Evolutionary conservation across 1,284 basidiomycete species (phyloP).

Genomic region (Fomitiporia mediterranea): DNA sequence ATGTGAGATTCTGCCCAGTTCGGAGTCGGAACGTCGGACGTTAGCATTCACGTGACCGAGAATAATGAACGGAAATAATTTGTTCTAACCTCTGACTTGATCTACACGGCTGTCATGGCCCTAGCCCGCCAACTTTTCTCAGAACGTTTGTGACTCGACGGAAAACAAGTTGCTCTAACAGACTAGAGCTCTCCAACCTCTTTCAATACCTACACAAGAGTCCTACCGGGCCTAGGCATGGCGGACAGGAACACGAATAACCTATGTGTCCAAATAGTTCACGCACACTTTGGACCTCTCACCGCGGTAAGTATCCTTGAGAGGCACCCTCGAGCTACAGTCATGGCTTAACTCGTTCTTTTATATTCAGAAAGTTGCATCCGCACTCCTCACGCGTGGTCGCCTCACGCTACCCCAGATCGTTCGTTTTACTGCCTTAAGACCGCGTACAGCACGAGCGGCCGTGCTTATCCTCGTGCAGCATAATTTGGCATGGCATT

Average conservation of each 20-base stretch:
- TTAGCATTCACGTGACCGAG: too few relatives aligned
- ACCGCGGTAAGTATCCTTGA: slow-evolving; percentile 71
- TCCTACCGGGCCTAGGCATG: slow-evolving; percentile 38
- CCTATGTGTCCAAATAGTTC: slow-evolving; percentile 72
- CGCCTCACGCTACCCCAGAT: slow-evolving; percentile 72
- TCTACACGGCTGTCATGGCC: too few relatives aligned
- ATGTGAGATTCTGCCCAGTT: too few relatives aligned
- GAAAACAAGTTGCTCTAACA: too few relatives aligned
- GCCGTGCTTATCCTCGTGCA: slow-evolving; percentile 83
- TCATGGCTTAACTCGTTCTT: neutral
- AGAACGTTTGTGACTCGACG: too few relatives aligned
- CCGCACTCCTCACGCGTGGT: slow-evolving; percentile 81
- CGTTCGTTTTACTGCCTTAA: slow-evolving; percentile 62
- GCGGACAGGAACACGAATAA: slow-evolving; percentile 65
- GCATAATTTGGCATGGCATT: slow-evolving; percentile 88
- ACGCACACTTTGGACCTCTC: slow-evolving; percentile 75
- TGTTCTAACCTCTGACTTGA: too few relatives aligned
- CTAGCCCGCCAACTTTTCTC: too few relatives aligned
- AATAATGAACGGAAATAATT: too few relatives aligned
- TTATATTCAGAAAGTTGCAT: slow-evolving; percentile 71
- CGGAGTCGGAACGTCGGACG: too few relatives aligned
- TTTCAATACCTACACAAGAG: neutral
- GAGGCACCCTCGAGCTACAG: too few relatives aligned
- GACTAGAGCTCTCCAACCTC: too few relatives aligned
- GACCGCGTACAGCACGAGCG: slow-evolving; percentile 65